These are phyloP conservation scores for Trametes maxima DNA, from an alignment of 768 basidiomycete species.

Conservation along the genomic window DNA sequence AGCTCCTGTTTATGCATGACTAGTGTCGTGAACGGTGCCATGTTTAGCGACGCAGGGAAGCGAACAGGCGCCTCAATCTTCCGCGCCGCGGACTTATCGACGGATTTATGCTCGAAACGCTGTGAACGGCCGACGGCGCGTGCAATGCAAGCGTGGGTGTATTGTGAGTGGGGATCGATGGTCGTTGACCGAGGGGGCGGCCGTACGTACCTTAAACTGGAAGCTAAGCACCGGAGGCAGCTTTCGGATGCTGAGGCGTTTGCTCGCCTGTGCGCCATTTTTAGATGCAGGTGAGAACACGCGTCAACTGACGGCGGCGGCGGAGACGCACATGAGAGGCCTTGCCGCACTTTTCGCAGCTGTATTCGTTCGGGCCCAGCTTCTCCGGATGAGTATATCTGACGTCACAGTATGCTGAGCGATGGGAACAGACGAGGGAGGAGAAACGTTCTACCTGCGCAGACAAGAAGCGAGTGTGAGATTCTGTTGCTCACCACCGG, in stretches of 20 bases:
- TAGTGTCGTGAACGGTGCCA: slow-evolving; percentile 83
- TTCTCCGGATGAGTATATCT: slow-evolving; percentile 89
- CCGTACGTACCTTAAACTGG: slow-evolving; percentile 80
- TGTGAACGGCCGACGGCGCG: slow-evolving; percentile 33
- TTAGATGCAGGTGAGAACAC: not conserved
- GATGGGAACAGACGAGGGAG: not conserved
- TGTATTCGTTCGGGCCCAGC: slow-evolving; percentile 80
- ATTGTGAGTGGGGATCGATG: not conserved
- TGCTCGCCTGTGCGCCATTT: slow-evolving; percentile 56
- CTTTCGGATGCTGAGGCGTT: slow-evolving; percentile 81
- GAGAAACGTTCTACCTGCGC: slow-evolving; percentile 51
- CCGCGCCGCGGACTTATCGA: slow-evolving; percentile 69
- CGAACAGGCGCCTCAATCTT: slow-evolving; percentile 86
- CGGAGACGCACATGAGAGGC: slow-evolving; percentile 54
- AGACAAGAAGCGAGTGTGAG: slow-evolving; percentile 78
- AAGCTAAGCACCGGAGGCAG: slow-evolving; percentile 90
- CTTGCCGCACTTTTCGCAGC: slow-evolving; percentile 80
- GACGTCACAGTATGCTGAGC: slow-evolving; percentile 11
- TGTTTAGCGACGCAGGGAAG: slow-evolving; percentile 83
- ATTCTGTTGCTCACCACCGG: slow-evolving; percentile 49
- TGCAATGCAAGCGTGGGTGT: not conserved
- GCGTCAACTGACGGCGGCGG: not conserved
- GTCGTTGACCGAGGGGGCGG: not conserved
- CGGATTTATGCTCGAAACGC: slow-evolving; percentile 90
- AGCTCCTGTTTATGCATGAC: slow-evolving; percentile 55